phyloP scores from a whole-genome alignment of 2,329 filamentous ascomycete species.

The Fusarium sp. region DNA sequence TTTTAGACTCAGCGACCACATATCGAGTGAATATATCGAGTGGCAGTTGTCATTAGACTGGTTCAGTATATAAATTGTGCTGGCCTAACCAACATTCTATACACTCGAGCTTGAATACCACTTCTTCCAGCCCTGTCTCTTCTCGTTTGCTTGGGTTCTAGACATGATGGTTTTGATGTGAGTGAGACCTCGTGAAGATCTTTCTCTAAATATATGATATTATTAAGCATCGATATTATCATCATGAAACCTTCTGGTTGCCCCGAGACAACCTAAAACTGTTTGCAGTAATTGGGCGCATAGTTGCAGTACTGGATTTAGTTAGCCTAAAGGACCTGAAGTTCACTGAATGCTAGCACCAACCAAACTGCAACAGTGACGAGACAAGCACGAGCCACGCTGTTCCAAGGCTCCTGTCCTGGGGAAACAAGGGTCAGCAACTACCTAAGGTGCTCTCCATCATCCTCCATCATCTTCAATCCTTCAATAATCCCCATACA shows the following conservation, averaged over 20 bases:
- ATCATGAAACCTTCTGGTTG: not conserved
- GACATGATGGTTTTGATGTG: not conserved
- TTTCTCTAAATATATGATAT: not conserved
- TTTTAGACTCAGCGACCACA: conserved; percentile 7
- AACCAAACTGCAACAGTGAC: conserved; percentile 29
- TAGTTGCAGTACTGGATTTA: not conserved
- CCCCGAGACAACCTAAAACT: not conserved
- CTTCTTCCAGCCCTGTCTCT: not conserved
- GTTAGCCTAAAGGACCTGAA: conserved; percentile 1
- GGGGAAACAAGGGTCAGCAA: conserved; percentile 26
- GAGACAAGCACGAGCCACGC: conserved; percentile 38
- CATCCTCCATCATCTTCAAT: conserved; percentile 21
- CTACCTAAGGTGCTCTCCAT: conserved; percentile 12
- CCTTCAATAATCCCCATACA: conserved; percentile 1
- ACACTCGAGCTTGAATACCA: not conserved
- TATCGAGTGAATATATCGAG: not conserved
- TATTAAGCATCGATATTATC: not conserved
- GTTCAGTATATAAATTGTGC: not conserved
- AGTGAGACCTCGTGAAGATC: not conserved
- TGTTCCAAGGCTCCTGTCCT: conserved; percentile 9
- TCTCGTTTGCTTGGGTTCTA: not conserved
- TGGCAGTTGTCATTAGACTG: not conserved
- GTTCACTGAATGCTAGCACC: conserved; percentile 1
- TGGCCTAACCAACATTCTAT: not conserved
- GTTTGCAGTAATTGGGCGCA: not conserved